Evolutionary conservation across 345 rosid species (phyloP).

Genomic region (Melaleuca quinquenervia): DNA sequence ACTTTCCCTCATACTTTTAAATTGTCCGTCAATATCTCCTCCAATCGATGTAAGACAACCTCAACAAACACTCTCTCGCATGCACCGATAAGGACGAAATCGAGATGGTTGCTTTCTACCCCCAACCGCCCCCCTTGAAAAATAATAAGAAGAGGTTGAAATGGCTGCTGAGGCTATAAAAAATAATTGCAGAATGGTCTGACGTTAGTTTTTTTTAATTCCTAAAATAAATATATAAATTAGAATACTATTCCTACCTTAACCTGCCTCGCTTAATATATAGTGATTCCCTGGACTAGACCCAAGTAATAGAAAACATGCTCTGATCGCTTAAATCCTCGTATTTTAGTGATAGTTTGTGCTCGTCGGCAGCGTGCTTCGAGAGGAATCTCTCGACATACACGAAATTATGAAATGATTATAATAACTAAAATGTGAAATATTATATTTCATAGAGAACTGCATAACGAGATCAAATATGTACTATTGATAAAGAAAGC

Average conservation of each 20-base stretch:
- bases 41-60: too few relatives aligned
- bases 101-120: not conserved
- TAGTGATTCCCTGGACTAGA: not conserved
- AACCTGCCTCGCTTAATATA: not conserved
- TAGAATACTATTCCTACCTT: too few relatives aligned
- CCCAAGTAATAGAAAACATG: fast-evolving
- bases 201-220: not conserved
- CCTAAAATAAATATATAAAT: too few relatives aligned
- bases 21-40: too few relatives aligned
- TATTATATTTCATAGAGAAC: not conserved
- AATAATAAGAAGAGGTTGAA: not conserved
- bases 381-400: not conserved
- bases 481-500: not conserved
- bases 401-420: not conserved
- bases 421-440: not conserved
- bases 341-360: not conserved
- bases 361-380: not conserved
- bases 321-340: not conserved
- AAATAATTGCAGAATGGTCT: not conserved
- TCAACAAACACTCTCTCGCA: too few relatives aligned
- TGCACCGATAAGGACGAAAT: not conserved
- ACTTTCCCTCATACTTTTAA: too few relatives aligned
- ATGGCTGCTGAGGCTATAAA: not conserved
- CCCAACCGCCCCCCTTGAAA: not conserved
- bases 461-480: not conserved